A percentile compares a stretch with the other conserved stretches of the same genome.
These are phyloP conservation scores for Termitomyces eurrhizus DNA, from an alignment of 768 basidiomycete genomes.

Conservation along the genomic window DNA sequence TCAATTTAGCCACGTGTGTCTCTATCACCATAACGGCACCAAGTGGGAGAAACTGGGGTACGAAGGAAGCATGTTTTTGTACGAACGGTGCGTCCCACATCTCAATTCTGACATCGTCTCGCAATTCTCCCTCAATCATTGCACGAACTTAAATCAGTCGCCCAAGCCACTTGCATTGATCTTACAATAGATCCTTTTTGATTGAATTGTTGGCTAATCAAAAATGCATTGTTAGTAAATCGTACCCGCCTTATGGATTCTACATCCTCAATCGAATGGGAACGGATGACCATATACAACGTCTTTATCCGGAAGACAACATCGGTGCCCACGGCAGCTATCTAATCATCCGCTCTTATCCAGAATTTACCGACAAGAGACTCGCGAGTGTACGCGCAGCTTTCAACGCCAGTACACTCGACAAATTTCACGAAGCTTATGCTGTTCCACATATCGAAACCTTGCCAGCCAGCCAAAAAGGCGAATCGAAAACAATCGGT, in stretches of 20 bases:
- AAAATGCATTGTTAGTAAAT: slow-evolving; percentile 41
- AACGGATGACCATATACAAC: slow-evolving; percentile 72
- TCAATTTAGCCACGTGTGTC: slow-evolving; percentile 84
- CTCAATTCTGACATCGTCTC: not conserved
- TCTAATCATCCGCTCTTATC: slow-evolving; percentile 71
- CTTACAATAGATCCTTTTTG: not conserved
- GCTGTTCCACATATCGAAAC: slow-evolving; percentile 41
- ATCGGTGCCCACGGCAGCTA: slow-evolving; percentile 59
- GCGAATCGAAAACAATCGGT: slow-evolving; percentile 55
- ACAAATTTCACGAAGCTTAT: slow-evolving; percentile 52
- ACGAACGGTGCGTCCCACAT: slow-evolving; percentile 60
- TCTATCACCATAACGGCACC: slow-evolving; percentile 69
- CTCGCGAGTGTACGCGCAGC: slow-evolving; percentile 33
- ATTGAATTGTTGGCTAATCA: slow-evolving; percentile 3
- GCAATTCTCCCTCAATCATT: not conserved
- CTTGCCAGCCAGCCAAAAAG: slow-evolving; percentile 47
- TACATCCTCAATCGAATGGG: slow-evolving; percentile 83
- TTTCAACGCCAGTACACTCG: slow-evolving; percentile 25
- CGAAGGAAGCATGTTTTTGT: slow-evolving; percentile 89
- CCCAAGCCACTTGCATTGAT: not conserved
- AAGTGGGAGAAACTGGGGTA: slow-evolving; percentile 83
- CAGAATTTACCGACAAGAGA: slow-evolving; percentile 56
- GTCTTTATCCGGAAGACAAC: slow-evolving; percentile 76
- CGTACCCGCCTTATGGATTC: slow-evolving; percentile 81
- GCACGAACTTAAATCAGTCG: not conserved